These are phyloP conservation scores for Eimeria acervulina DNA, from an alignment of 169 alveolate species.

Conservation along the genomic window DNA sequence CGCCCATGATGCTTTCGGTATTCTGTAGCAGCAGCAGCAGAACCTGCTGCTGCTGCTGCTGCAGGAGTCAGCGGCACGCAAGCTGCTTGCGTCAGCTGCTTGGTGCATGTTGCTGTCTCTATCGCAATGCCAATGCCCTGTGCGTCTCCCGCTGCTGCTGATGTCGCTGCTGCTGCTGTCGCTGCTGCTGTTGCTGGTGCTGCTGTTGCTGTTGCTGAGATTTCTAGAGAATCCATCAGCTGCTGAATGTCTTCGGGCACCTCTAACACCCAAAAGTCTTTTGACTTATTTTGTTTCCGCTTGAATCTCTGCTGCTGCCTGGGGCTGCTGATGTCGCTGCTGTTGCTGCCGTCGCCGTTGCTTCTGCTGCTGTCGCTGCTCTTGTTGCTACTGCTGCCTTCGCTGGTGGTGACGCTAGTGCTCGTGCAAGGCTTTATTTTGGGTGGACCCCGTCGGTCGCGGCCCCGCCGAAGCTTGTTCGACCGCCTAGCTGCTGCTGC, in stretches of 20 bases:
- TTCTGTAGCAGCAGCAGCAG: too few relatives aligned
- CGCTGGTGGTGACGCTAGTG: not conserved
- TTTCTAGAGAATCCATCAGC: constrained; percentile 48
- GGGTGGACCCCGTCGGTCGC: not conserved
- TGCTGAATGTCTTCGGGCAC: constrained; percentile 59
- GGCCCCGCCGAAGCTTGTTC: not conserved
- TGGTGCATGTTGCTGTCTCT: not conserved
- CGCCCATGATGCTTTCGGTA: not conserved
- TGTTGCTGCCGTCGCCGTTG: constrained; percentile 20
- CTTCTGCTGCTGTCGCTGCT: constrained; percentile 24
- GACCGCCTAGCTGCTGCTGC: constrained; percentile 38
- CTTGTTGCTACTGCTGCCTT: not conserved
- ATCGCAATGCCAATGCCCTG: not conserved
- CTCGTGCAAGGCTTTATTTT: not conserved
- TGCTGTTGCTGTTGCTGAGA: not conserved
- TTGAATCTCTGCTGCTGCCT: not conserved
- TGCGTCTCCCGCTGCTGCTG: constrained; percentile 6
- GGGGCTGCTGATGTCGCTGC: not conserved
- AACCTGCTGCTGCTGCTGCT: not conserved
- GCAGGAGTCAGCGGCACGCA: not conserved
- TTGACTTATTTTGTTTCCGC: not conserved
- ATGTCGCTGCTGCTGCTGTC: not conserved
- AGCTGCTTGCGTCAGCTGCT: not conserved
- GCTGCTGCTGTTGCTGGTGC: constrained; percentile 31
- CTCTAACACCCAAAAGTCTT: not conserved